Base-by-base conservation (phyloP, 2,329 filamentous ascomycete species). In the Colletotrichum truncatum region DNA sequence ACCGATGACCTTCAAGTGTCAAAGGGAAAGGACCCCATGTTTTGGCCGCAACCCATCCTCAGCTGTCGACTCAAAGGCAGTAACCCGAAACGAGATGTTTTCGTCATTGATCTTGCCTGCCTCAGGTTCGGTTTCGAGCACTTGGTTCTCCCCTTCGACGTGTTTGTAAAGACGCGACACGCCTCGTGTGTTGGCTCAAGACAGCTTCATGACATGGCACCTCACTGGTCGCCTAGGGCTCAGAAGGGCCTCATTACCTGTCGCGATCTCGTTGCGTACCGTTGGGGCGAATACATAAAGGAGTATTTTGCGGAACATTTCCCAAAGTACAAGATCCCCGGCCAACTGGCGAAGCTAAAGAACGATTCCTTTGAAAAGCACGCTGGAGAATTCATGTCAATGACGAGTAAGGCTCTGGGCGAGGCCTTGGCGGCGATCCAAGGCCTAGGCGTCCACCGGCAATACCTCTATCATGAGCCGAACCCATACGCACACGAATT, bases 1-100 rank as follows among this genome's bases (percentile, higher is more conserved):
- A 52, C 18, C 1, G 34, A 28, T 6, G 2, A n/a, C 4, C n/a
- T 57, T n/a, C 32, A 58, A 14, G 45, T 30, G 5, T 21, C 38
- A 21, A 64, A 57, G 11, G 59, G 58, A 43, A 68, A 64, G n/a
- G 43, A 68, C 11, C 59, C 64, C 14, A 68, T 68, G 67, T 68
- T 68, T 59, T 67, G 64, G 58, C 64, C 64, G 34, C 67, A 64
- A n/a, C 59, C 58, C 2, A 46, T 68, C 16, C 67, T 68, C 36
- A 60, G 38, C 25, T 59, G 59, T 23, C 49, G 41, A 3, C 49
- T 67, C 16, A 60, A 46, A 25, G 51, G 39, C 23, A 28, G 28
- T 12, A 14, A 30, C 1, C 21, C 52, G 28, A 10, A 18, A 11
- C 41, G 64, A 6, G 54, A 62, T 8, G 18, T 56, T 10, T 64